These are phyloP conservation scores for Eucalyptus polyanthemos DNA, from an alignment of 345 rosid genomes.

Conservation along the genomic window DNA sequence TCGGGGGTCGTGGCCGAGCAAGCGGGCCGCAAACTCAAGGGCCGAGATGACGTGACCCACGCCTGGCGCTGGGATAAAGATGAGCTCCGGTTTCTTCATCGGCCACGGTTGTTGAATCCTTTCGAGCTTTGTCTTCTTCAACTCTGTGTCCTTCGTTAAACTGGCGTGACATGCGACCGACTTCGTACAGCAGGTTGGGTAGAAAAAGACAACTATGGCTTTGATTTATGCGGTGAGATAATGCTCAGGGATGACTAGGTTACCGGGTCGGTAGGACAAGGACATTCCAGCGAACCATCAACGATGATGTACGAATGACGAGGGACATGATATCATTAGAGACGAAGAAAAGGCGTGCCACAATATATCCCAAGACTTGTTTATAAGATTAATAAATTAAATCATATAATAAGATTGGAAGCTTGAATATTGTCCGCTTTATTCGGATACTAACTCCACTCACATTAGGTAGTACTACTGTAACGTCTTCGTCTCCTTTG, in stretches of 20 bases:
- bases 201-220: neutral
- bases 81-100: conserved; percentile 16
- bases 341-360: neutral
- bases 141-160: neutral
- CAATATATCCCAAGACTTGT: neutral
- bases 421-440: neutral
- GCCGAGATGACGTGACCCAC: conserved; percentile 32
- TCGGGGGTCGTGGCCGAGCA: conserved; percentile 15
- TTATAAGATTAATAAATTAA: neutral
- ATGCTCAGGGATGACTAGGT: neutral
- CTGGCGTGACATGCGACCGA: neutral
- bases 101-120: neutral
- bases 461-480: neutral
- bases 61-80: conserved; percentile 15
- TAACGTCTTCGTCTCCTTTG: neutral
- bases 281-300: neutral
- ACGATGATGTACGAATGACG: neutral
- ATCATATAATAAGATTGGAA: neutral
- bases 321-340: neutral
- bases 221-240: neutral
- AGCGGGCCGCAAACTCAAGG: conserved; percentile 29
- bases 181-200: neutral
- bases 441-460: neutral
- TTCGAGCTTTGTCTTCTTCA: neutral
- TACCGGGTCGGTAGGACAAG: neutral